A percentile compares a stretch with the other conserved stretches of the same genome.
Evolutionary conservation across 495 filamentous ascomycete species (phyloP).

Genomic region (Schizothecium vesticola): DNA sequence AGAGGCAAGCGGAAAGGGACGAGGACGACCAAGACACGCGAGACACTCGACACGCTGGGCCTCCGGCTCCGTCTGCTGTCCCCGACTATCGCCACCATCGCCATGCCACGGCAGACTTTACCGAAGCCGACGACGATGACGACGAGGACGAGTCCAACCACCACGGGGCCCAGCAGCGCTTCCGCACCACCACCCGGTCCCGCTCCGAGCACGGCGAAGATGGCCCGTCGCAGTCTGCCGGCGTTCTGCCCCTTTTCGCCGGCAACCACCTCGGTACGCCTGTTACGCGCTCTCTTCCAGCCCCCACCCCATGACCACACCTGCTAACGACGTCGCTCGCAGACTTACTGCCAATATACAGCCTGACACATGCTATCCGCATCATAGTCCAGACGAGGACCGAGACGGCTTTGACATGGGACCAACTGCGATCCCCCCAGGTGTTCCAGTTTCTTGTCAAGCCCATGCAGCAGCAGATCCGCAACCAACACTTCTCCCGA

Average conservation of each 20-base stretch:
- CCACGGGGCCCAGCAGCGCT: conserved; percentile 30
- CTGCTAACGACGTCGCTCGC: conserved; percentile 9
- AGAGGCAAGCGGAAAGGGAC: conserved; percentile 8
- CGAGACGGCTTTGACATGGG: conserved; percentile 92
- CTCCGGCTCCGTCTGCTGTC: conserved; percentile 29
- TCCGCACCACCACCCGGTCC: not conserved
- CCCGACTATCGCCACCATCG: conserved; percentile 36
- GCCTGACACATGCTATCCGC: conserved; percentile 81
- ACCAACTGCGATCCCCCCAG: conserved; percentile 88
- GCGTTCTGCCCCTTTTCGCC: conserved; percentile 80
- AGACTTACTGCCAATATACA: conserved; percentile 73
- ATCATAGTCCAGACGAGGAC: conserved; percentile 72
- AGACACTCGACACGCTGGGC: conserved; percentile 24
- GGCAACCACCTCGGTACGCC: conserved; percentile 66
- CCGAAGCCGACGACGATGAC: conserved; percentile 49
- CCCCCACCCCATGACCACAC: not conserved
- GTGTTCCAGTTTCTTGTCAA: conserved; percentile 93
- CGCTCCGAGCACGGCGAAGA: conserved; percentile 49
- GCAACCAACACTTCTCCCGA: conserved; percentile 70
- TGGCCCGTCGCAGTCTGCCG: conserved; percentile 43
- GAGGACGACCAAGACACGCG: conserved; percentile 21
- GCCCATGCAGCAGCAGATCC: conserved; percentile 79
- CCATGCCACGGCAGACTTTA: conserved; percentile 54
- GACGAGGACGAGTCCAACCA: conserved; percentile 43
- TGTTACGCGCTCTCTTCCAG: not conserved